Evolutionary conservation across 352 stramenopile genomes (phyloP), one percentile per base, ranked within the genome.

Genomic region (Saprolegnia parasitica): DNA sequence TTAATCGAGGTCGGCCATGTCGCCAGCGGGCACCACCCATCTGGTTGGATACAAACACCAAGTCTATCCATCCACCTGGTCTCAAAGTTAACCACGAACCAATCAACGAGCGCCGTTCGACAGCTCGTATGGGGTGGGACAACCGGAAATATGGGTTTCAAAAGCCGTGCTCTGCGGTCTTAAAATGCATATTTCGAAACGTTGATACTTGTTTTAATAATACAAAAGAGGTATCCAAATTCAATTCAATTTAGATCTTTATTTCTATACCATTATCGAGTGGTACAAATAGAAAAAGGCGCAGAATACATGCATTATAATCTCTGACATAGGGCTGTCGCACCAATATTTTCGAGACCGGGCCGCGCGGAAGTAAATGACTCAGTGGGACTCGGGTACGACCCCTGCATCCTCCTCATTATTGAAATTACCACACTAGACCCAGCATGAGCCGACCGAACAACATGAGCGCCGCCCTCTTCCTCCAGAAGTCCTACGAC

Each of bases 401-500:
- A 42, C 16, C 3, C 13, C 11, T 24, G 4, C n/a, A 16, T 16
- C 4, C 11, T 21, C 13, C 1, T 60, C 52, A 60, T 60, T 60
- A 16, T 20, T 15, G 52, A 60, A 60, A 13, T 60, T 60, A 1
- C 35, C 24, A n/a, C 52, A 26, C 52, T 2, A 26, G 18, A 15
- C 4, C 42, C 11, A n/a, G 18, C 18, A 49, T 49, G 42, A 49
- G 42, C 42, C 42, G 42, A n/a, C 42, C 42, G 42, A 60, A 60
- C 52, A 60, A 60, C 52, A 60, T 60, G 52, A 68, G n/a, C 50
- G 62, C 46, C 4, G 62, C 74, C 42, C 52, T 78, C 6, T 83
- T 83, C 68, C 57, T 83, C n/a, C 67, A 71, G 16, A 79, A 78
- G 60, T 76, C 76, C 0, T 82, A 74, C 67, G 61, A 74, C 10